phyloP scores from a whole-genome alignment of 805 yeast genomes.

The Metschnikowia similis region DNA sequence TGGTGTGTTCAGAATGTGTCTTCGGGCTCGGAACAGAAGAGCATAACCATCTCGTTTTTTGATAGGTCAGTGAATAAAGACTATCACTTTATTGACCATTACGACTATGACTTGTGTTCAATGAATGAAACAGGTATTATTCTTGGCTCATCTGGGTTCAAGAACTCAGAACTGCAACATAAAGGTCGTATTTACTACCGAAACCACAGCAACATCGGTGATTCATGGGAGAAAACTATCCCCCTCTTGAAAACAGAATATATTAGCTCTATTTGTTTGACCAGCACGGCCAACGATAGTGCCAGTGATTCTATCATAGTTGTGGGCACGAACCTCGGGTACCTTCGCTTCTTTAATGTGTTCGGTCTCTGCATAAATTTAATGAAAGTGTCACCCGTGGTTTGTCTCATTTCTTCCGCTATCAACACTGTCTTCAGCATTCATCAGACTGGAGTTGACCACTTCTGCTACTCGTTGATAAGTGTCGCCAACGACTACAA shows the following conservation, averaged over 20 bases:
- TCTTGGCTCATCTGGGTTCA: constrained; percentile 43
- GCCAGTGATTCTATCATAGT: constrained; percentile 45
- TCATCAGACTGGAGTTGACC: constrained; percentile 29
- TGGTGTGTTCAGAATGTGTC: constrained; percentile 57
- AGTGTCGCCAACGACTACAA: constrained; percentile 41
- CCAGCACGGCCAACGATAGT: constrained; percentile 18
- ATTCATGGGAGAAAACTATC: constrained; percentile 67
- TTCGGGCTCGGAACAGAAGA: constrained; percentile 37
- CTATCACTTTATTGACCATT: constrained; percentile 77
- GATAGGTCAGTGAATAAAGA: constrained; percentile 73
- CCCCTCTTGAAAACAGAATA: constrained; percentile 54
- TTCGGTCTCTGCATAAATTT: constrained; percentile 71
- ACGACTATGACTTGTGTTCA: constrained; percentile 69
- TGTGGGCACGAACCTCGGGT: constrained; percentile 75
- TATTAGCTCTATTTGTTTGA: constrained; percentile 66
- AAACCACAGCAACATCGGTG: constrained; percentile 59
- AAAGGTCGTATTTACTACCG: constrained; percentile 55
- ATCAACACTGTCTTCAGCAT: constrained; percentile 51
- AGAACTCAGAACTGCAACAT: constrained; percentile 6
- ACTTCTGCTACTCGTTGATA: constrained; percentile 45
- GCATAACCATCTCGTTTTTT: constrained; percentile 84
- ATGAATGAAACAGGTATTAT: constrained; percentile 64
- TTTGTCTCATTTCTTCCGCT: constrained; percentile 63
- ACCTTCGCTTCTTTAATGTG: constrained; percentile 63
- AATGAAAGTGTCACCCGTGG: constrained; percentile 67